Conservation (phyloP, 2,329 filamentous ascomycete genomes). For the Didymella exigua region DNA sequence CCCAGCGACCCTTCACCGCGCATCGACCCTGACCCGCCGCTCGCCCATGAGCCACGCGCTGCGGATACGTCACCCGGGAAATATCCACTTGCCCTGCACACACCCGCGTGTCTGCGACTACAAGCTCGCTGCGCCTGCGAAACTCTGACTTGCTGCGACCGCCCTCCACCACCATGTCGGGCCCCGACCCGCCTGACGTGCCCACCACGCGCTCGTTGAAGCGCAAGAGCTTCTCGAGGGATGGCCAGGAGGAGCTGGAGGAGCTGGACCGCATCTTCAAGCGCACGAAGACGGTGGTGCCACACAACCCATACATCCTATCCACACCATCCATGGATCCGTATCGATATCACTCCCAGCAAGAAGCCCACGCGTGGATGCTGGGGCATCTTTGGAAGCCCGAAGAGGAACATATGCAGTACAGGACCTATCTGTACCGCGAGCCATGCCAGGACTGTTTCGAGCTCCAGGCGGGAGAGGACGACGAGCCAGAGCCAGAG, state of each 20-base stretch:
- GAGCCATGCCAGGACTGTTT: constrained; percentile 58
- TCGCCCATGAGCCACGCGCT: constrained; percentile 21
- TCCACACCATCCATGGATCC: constrained; percentile 55
- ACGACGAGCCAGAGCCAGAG: constrained; percentile 56
- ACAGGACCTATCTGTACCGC: constrained; percentile 66
- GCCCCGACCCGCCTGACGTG: constrained; percentile 34
- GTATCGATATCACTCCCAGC: constrained; percentile 51
- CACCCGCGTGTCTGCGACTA: constrained; percentile 1
- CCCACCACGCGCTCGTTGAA: constrained; percentile 36
- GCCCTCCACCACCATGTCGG: constrained; percentile 37
- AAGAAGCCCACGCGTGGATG: constrained; percentile 51
- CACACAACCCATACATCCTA: constrained; percentile 54
- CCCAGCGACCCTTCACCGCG: constrained; percentile 1
- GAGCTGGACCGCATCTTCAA: constrained; percentile 50
- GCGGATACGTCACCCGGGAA: constrained; percentile 13
- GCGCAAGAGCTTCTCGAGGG: constrained; percentile 32
- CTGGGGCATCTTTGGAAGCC: constrained; percentile 59
- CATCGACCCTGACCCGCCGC: background rate
- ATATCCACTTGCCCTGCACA: background rate
- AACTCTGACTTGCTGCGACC: background rate
- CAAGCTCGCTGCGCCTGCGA: background rate
- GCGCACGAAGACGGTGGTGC: constrained; percentile 52
- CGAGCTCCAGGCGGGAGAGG: constrained; percentile 58
- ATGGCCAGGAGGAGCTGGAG: constrained; percentile 47
- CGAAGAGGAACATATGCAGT: constrained; percentile 65